phyloP scores from a whole-genome alignment of 106 monocot genomes.

The Xerophyta viscosa region DNA sequence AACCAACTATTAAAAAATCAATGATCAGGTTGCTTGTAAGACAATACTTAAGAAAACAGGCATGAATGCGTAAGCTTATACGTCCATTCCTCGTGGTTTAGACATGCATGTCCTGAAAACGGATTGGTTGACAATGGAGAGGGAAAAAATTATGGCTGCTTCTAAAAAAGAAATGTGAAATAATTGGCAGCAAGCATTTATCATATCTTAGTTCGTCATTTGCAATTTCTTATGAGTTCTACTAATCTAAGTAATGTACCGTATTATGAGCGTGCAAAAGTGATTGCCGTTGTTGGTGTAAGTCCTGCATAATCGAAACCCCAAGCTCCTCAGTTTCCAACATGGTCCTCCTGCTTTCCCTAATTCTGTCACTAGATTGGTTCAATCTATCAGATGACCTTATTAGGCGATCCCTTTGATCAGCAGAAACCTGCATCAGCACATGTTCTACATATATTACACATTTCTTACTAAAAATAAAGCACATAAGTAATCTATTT shows the following conservation, averaged over 20 bases:
- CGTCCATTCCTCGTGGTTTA: no score
- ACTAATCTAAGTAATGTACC: no score
- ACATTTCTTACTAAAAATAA: background rate
- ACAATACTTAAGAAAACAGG: no score
- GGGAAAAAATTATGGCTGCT: no score
- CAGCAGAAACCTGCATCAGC: constrained; percentile 49
- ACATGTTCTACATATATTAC: background rate
- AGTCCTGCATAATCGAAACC: constrained; percentile 71
- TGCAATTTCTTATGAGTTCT: background rate
- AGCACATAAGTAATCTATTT: no score
- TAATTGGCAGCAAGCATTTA: no score
- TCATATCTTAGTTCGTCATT: background rate
- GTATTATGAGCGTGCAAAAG: constrained; percentile 64
- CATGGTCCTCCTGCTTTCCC: constrained; percentile 66
- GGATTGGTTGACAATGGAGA: no score
- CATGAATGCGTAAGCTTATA: no score
- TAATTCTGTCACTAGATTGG: constrained; percentile 62
- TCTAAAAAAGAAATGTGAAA: no score
- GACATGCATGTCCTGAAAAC: no score
- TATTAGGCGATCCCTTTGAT: constrained; percentile 69
- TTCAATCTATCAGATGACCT: constrained; percentile 60
- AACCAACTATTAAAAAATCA: no score
- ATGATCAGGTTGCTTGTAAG: no score
- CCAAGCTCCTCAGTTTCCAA: constrained; percentile 84
- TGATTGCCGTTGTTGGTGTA: constrained; percentile 80